Base-by-base conservation (phyloP, 768 basidiomycete species). In the Lentinula boryana region DNA sequence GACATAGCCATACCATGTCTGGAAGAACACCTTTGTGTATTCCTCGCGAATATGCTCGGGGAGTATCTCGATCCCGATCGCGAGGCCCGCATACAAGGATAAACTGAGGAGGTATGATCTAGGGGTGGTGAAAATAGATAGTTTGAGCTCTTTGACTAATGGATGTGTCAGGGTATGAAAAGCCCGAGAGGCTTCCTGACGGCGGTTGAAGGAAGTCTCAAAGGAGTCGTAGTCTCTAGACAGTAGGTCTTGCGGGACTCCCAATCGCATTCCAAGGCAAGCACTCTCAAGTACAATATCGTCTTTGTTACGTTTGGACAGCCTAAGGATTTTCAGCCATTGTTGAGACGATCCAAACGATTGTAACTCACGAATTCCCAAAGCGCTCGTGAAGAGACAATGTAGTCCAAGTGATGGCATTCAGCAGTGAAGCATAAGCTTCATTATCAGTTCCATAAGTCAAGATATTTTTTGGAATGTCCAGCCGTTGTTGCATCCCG, bases 251-350 rank as follows among this genome's bases (percentile, higher is more conserved):
- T 62, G 40, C 3, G 64, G 63, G n/a, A 65, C 60, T 15, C 64
- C 64, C 27, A 65, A 4, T 0, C 64, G 50, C n/a, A 65, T 18
- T 13, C 64, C 64, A 3, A 61, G 60, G 23, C 64, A 65, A 4
- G 62, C 63, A 40, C 61, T 61, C 46, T 65, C 62, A 13, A 65
- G 31, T 9, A 65, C 62, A 16, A 65, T 65, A 4, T 62, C 60
- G 33, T 65, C 64, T 36, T 62, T 65, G n/a, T 48, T 60, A 23
- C 64, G 64, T 15, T 41, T 21, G 4, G 64, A 65, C 31, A 65
- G 55, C 8, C 64, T 63, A 36, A 13, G 31, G 21, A 27, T 1
- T 38, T 35, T 38, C 36, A 38, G 1, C 36, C 9, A 38, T 38
- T 0, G 36, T 38, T 13, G 27, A 27, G 27, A 38, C 36, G 13